Evolutionary conservation across 2,329 filamentous ascomycete genomes (phyloP).

Genomic region (Metarhizium sp.): DNA sequence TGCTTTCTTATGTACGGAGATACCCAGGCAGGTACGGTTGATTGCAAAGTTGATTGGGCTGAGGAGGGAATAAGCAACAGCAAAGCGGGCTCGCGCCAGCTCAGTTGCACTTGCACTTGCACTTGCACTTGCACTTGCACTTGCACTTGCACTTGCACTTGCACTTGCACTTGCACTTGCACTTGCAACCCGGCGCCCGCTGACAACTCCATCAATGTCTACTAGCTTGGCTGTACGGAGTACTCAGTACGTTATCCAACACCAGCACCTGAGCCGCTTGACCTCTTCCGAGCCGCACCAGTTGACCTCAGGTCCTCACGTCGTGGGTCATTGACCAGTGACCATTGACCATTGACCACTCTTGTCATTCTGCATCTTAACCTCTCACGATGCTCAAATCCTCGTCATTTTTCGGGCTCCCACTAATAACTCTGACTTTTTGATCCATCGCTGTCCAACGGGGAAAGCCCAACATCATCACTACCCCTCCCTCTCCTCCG

Average conservation of each 20-base stretch:
- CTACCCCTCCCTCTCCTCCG: not conserved
- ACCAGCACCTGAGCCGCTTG: not conserved
- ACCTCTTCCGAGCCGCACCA: not conserved
- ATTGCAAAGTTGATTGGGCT: too few species aligned
- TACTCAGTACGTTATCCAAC: not conserved
- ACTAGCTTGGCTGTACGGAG: too few species aligned
- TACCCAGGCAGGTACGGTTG: too few species aligned
- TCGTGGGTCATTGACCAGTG: not conserved
- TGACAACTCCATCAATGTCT: too few species aligned
- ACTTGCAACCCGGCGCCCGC: not conserved
- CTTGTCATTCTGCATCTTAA: not conserved
- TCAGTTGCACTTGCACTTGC: not conserved
- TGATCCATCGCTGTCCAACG: constrained; percentile 2
- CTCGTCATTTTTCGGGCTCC: constrained; percentile 2
- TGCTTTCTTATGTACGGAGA: too few species aligned
- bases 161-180: not conserved
- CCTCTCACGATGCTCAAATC: constrained; percentile 1
- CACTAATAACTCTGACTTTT: not conserved
- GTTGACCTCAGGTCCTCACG: not conserved
- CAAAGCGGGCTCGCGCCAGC: too few species aligned
- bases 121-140: not conserved
- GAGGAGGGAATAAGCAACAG: too few species aligned
- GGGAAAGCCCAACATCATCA: not conserved
- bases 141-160: too few species aligned
- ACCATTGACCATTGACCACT: not conserved